Evolutionary conservation across 108 stramenopile genomes (phyloP), one percentile per base, ranked within the genome.

Genomic region (Fistulifera solaris): DNA sequence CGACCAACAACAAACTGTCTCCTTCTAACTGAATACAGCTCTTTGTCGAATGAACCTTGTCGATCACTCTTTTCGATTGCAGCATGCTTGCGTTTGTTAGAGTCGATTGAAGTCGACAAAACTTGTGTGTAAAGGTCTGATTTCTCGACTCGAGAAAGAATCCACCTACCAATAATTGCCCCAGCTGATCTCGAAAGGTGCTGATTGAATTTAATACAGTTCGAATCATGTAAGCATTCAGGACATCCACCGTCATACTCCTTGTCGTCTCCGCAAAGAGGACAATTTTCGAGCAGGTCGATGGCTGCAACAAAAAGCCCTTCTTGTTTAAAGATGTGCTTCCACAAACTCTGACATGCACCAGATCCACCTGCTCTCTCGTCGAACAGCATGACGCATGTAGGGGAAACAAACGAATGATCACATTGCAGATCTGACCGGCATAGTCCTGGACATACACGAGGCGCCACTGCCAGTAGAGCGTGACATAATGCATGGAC

Each of bases 401-500:
- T 91, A 40, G 80, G 78, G 3, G 62, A 66, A 35, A 60, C 61
- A 38, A 62, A 51, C 8, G 68, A 55, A 62, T 86, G 85, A 56
- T 91, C 89, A 48, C 85, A 87, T 53, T 84, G 72, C 10, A 94
- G 42, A 61, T 94, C 91, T 13, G 72, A 60, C 25, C 60, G 44
- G 18, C 87, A 75, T 39, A 91, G 93, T 27, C 44, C 56, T 23
- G 89, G 76, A 0, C 90, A 85, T 63, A 90, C 94, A 25, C 93
- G 67, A 22, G 96, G 94, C 28, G 92, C 81, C 39, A 95, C 87
- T 16, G 91, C 85, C 11, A 94, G 66, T 41, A 98, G 54, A 6
- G 93, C 91, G 67, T 98, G 97, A 10, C 80, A 87, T 0, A 93
- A 61, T 15, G 94, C 95, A 72, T 98, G 97, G 2, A 95, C 75